phyloP scores from a whole-genome alignment of 495 filamentous ascomycete species.

The Penicillium fimorum region DNA sequence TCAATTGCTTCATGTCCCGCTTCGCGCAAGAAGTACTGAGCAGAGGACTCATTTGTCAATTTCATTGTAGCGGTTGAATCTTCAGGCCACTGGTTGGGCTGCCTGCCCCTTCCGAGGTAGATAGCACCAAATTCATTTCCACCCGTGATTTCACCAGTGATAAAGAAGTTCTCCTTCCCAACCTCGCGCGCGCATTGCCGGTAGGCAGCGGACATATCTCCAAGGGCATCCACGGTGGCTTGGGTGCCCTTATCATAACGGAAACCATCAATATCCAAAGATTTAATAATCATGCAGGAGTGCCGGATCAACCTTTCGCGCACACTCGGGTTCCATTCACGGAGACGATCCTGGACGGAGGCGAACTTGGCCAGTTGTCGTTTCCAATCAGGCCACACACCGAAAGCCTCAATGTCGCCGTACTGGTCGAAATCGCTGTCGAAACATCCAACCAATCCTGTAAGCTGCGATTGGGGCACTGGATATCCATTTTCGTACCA shows the following conservation, averaged over 20 bases:
- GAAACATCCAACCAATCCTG: conserved; percentile 57
- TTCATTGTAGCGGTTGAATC: conserved; percentile 35
- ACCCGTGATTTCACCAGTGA: conserved; percentile 64
- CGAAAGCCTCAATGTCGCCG: conserved; percentile 66
- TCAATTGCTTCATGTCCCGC: conserved; percentile 59
- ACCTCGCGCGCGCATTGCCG: conserved; percentile 54
- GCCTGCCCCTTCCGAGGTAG: conserved; percentile 63
- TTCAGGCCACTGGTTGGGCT: conserved; percentile 47
- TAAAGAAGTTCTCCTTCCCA: conserved; percentile 63
- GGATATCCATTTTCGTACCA: conserved; percentile 62
- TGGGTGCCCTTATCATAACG: conserved; percentile 68
- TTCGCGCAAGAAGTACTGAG: conserved; percentile 57
- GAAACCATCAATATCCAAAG: conserved; percentile 65
- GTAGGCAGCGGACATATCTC: conserved; percentile 50
- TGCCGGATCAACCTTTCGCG: conserved; percentile 58
- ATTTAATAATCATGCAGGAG: conserved; percentile 61
- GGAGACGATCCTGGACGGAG: conserved; percentile 71
- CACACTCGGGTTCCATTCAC: conserved; percentile 65
- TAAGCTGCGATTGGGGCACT: conserved; percentile 44
- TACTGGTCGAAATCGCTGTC: conserved; percentile 71
- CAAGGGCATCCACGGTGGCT: conserved; percentile 62
- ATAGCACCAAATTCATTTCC: conserved; percentile 63
- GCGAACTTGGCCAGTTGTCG: conserved; percentile 70
- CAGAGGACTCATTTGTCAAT: conserved; percentile 44
- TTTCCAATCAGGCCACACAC: conserved; percentile 65